Percentiles rank a stretch among this genome's conserved stretches.
Conservation (phyloP, 495 filamentous ascomycete species). For the Lasiosphaeria miniovina region DNA sequence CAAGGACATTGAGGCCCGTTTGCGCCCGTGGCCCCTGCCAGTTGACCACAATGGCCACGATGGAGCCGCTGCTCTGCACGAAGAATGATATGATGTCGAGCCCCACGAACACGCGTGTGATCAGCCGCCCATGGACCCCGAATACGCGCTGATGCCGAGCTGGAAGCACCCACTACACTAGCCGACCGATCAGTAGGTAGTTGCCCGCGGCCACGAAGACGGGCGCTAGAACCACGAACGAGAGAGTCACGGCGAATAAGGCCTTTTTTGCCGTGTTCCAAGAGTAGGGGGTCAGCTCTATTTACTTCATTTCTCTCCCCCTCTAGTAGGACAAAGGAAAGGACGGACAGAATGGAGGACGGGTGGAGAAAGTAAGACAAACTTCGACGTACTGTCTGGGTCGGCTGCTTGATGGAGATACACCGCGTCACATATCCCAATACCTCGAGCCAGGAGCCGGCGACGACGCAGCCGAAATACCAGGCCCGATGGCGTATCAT, state of each 20-base stretch:
- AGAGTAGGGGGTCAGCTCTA: too few relatives aligned
- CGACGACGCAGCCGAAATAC: slow-evolving; percentile 30
- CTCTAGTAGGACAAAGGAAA: too few relatives aligned
- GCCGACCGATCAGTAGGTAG: slow-evolving; percentile 52
- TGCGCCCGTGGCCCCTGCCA: slow-evolving; percentile 29
- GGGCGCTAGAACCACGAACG: slow-evolving; percentile 49
- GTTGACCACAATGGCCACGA: slow-evolving; percentile 16
- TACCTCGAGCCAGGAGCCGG: slow-evolving; percentile 40
- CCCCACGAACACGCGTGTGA: slow-evolving; percentile 44
- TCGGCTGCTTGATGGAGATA: slow-evolving; percentile 27
- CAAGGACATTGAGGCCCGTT: slow-evolving; percentile 43
- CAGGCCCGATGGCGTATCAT: slow-evolving; percentile 28
- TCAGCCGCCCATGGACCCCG: background rate
- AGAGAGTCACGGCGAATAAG: slow-evolving; percentile 54
- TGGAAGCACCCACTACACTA: slow-evolving; percentile 40
- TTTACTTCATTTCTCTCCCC: too few relatives aligned
- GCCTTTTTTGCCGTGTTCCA: slow-evolving; percentile 27
- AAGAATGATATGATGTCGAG: slow-evolving; percentile 41
- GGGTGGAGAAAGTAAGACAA: too few relatives aligned
- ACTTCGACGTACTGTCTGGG: background rate
- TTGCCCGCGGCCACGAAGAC: slow-evolving; percentile 42
- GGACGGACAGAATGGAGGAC: too few relatives aligned
- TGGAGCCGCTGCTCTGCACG: slow-evolving; percentile 32
- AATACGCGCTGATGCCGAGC: slow-evolving; percentile 5
- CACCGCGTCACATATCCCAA: slow-evolving; percentile 42